These are phyloP conservation scores for Stagonosporopsis vannaccii DNA, from an alignment of 2,329 filamentous ascomycete species.

Conservation along the genomic window DNA sequence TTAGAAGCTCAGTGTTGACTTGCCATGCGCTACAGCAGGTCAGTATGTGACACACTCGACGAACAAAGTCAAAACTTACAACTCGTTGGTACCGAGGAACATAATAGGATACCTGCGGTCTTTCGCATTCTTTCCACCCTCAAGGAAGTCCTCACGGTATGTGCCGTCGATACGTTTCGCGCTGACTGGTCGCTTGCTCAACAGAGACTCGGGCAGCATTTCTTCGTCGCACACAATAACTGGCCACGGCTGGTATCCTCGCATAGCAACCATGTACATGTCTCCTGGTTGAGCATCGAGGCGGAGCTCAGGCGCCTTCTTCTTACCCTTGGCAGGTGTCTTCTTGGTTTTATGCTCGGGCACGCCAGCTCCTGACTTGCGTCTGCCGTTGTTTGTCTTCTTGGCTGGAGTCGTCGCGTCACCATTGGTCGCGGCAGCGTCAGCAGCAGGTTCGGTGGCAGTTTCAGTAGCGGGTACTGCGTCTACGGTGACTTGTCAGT, in stretches of 20 bases:
- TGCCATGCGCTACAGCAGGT: slow-evolving; percentile 78
- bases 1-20: slow-evolving; percentile 79
- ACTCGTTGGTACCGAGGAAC: slow-evolving; percentile 95
- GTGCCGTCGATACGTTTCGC: slow-evolving; percentile 83
- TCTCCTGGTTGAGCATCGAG: slow-evolving; percentile 88
- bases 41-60: slow-evolving; percentile 7
- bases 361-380: slow-evolving; percentile 74
- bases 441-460: slow-evolving; percentile 40
- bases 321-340: slow-evolving; percentile 76
- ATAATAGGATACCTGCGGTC: slow-evolving; percentile 93
- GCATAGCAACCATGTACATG: slow-evolving; percentile 90
- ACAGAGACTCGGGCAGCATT: slow-evolving; percentile 83
- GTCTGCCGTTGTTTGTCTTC: slow-evolving; percentile 53
- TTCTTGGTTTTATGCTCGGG: slow-evolving; percentile 76
- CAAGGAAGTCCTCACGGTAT: slow-evolving; percentile 84
- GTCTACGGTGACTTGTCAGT: slow-evolving; percentile 33
- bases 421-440: slow-evolving; percentile 56
- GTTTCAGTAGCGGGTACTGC: slow-evolving; percentile 41
- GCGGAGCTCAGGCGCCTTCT: slow-evolving; percentile 71
- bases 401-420: slow-evolving; percentile 44
- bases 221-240: slow-evolving; percentile 92
- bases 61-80: slow-evolving; percentile 72
- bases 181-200: slow-evolving; percentile 82
- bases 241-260: slow-evolving; percentile 94
- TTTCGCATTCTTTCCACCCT: slow-evolving; percentile 83